Evolutionary conservation across 805 yeast species (phyloP).

Genomic region (Priceomyces medius): DNA sequence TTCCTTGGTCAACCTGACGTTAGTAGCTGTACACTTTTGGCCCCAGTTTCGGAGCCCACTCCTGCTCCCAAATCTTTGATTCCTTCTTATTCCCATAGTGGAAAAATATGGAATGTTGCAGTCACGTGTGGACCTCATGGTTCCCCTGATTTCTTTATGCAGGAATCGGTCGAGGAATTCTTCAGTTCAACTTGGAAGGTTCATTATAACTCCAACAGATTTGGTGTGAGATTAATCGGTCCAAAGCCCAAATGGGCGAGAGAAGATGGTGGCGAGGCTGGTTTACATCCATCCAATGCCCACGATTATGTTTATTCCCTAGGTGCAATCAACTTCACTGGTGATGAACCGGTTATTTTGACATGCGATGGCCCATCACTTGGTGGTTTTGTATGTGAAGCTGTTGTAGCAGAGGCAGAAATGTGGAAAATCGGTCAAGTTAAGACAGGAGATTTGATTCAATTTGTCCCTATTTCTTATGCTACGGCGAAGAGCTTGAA

Average conservation of each 20-base stretch:
- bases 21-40: conserved; percentile 66
- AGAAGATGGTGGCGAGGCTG: conserved; percentile 95
- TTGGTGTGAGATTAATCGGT: conserved; percentile 91
- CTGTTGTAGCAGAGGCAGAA: conserved; percentile 92
- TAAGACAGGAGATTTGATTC: conserved; percentile 86
- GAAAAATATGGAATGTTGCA: conserved; percentile 76
- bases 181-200: conserved; percentile 85
- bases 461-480: conserved; percentile 74
- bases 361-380: conserved; percentile 97
- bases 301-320: conserved; percentile 95
- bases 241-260: conserved; percentile 98
- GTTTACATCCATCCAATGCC: conserved; percentile 97
- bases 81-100: conserved; percentile 54
- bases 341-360: conserved; percentile 96
- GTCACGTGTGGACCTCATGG: conserved; percentile 99
- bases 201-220: conserved; percentile 94
- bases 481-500: conserved; percentile 67
- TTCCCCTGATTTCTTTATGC: conserved; percentile 87
- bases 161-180: conserved; percentile 72
- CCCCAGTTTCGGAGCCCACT: conserved; percentile 65
- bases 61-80: conserved; percentile 54
- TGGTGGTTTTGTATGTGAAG: conserved; percentile 97
- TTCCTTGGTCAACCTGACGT: conserved; percentile 79
- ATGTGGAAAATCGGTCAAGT: conserved; percentile 99
- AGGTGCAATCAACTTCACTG: conserved; percentile 97